A percentile compares a stretch with the other conserved stretches of the same genome.
These are phyloP conservation scores for Emergomyces pasteurianus DNA, from an alignment of 2,329 filamentous ascomycete species.

Conservation along the genomic window DNA sequence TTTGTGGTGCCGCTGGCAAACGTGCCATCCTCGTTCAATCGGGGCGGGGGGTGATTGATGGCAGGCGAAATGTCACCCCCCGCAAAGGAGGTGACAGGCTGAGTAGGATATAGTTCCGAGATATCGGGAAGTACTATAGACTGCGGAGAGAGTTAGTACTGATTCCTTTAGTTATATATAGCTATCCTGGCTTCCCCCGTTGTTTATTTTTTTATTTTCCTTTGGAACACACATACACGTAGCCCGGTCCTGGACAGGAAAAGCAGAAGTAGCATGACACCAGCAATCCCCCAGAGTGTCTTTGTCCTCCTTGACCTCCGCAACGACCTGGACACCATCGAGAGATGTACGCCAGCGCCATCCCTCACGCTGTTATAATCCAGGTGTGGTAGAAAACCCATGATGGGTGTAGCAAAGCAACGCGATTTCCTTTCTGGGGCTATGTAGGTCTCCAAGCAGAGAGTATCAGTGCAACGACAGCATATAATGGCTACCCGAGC, in stretches of 20 bases:
- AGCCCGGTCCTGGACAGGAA: background rate
- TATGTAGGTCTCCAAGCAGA: no score
- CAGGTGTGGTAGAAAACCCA: background rate
- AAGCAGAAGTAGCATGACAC: background rate
- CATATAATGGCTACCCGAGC: background rate
- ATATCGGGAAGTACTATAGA: constrained; percentile 5
- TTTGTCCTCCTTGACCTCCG: constrained; percentile 16
- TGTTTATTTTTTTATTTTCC: no score
- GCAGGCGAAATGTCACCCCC: background rate
- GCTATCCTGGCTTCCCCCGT: no score
- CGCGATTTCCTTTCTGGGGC: no score
- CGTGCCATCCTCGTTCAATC: constrained; percentile 17
- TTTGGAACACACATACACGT: background rate
- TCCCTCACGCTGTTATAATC: background rate
- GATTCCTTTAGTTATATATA: no score
- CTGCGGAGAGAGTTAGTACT: background rate
- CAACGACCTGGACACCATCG: background rate
- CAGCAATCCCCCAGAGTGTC: background rate
- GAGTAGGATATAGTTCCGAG: background rate
- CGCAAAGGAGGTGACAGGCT: background rate
- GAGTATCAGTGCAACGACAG: background rate
- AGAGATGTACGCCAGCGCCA: background rate
- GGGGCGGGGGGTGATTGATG: constrained; percentile 7
- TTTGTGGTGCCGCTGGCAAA: constrained; percentile 23
- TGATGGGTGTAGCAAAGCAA: background rate